Conservation (phyloP, 768 basidiomycete species). For the Rhizopogon sp. region DNA sequence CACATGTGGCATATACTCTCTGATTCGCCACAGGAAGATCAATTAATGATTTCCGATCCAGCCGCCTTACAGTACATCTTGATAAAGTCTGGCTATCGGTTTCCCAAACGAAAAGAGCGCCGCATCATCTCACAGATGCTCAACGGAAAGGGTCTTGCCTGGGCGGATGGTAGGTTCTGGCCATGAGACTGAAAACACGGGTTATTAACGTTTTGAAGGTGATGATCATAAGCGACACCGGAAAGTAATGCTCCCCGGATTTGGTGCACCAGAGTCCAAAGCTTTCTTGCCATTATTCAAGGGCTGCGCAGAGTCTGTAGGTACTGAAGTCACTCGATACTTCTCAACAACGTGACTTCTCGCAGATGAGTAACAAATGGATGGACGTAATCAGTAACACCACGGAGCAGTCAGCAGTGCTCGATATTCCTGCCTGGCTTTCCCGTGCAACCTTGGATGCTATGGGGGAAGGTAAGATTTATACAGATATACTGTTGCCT, state of each 20-base stretch:
- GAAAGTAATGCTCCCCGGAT: slow-evolving; percentile 49
- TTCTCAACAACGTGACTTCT: not conserved
- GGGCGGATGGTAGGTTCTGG: slow-evolving; percentile 28
- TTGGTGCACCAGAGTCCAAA: slow-evolving; percentile 45
- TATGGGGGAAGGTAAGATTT: slow-evolving; percentile 45
- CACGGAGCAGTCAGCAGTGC: slow-evolving; percentile 22
- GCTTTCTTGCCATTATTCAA: slow-evolving; percentile 46
- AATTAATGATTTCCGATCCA: slow-evolving; percentile 1
- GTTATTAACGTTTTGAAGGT: not conserved
- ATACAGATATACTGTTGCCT: not conserved
- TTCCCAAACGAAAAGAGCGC: slow-evolving; percentile 4
- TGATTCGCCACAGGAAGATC: slow-evolving; percentile 2
- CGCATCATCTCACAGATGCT: not conserved
- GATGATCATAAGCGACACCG: slow-evolving; percentile 43
- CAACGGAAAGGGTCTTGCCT: slow-evolving; percentile 27
- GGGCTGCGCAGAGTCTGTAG: slow-evolving; percentile 12
- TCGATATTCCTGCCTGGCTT: slow-evolving; percentile 44
- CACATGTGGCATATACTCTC: not conserved
- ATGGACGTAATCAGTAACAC: slow-evolving; percentile 29
- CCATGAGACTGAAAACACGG: not conserved
- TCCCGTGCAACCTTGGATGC: slow-evolving; percentile 67
- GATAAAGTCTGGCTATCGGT: not conserved
- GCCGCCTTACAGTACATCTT: slow-evolving; percentile 4
- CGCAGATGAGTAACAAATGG: slow-evolving; percentile 35
- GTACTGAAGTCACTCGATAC: not conserved